These are phyloP conservation scores for Talaromyces sp. DNA, from an alignment of 2,329 filamentous ascomycete species.

Conservation along the genomic window DNA sequence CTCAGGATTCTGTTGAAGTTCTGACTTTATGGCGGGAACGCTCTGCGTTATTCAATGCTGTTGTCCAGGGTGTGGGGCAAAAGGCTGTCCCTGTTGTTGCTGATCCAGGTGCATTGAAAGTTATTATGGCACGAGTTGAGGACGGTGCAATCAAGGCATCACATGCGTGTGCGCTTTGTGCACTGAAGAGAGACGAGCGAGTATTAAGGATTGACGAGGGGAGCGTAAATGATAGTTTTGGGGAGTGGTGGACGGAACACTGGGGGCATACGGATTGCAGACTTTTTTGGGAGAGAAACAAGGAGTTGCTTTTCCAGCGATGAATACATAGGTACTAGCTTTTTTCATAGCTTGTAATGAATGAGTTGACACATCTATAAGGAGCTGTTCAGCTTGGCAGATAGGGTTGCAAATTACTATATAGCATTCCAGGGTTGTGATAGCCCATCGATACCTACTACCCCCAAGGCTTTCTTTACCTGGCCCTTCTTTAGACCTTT, in stretches of 20 bases:
- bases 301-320: slow-evolving; percentile 68
- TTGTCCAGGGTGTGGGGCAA: slow-evolving; percentile 45
- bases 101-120: slow-evolving; percentile 51
- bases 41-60: slow-evolving; percentile 72
- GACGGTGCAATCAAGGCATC: slow-evolving; percentile 73
- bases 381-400: too few species aligned
- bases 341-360: too few species aligned
- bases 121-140: slow-evolving; percentile 62
- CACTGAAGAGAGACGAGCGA: slow-evolving; percentile 83
- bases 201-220: slow-evolving; percentile 70
- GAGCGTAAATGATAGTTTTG: slow-evolving; percentile 84
- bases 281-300: slow-evolving; percentile 83
- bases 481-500: too few species aligned
- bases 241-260: slow-evolving; percentile 94
- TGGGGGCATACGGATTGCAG: slow-evolving; percentile 80
- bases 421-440: too few species aligned
- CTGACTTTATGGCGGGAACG: slow-evolving; percentile 74
- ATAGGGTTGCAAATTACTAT: too few species aligned
- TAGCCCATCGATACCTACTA: too few species aligned
- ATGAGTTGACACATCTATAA: too few species aligned
- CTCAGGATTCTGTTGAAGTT: slow-evolving; percentile 80
- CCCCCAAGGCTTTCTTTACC: too few species aligned
- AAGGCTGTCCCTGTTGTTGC: slow-evolving; percentile 68
- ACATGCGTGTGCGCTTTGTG: slow-evolving; percentile 81
- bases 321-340: slow-evolving; percentile 40